Base-by-base conservation (phyloP, 148 eudicot species). In the Amaranthus palmeri region DNA sequence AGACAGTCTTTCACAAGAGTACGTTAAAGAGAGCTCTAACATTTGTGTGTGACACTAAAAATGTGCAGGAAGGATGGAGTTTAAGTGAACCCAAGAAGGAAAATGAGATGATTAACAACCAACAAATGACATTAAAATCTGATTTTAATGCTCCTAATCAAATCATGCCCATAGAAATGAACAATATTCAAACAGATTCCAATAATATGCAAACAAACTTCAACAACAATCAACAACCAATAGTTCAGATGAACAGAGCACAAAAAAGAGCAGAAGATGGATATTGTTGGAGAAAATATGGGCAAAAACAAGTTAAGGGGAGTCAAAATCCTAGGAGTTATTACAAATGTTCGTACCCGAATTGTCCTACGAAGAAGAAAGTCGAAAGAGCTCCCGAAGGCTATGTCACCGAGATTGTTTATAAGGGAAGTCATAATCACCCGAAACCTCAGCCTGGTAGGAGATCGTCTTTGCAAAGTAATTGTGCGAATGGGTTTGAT, bases 271-370 rank as follows among this genome's bases (percentile, higher is more conserved):
- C 91, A 17, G 93, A 89, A 40, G 92, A 88, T 45, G 92, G 92
- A 4, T 86, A 88, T 64, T 86, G 84, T 6, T 90, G 96, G 96
- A 77, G 93, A 43, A 91, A 91, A 72, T 91, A 91, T 41, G 97
- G 97, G 3, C 90, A 91, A 48, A 91, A 91, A 62, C 90, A 87
- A 71, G 93, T 91, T 9, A 91, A 89, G 70, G 91, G 97, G 4
- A 88, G 97, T 65, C 85, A 87, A 65, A 91, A 91, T 73, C 93
- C 97, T 0, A 80, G 93, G 10, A 91, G 97, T 76, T 91, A 91
- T 74, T 91, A 88, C 86, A 91, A 91, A 69, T 91, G 97, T 54
- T 88, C 93, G 4, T 80, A 72, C 68, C 86, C 88, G 0, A 84
- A 66, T 59, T 91, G 97, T 45, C 97, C 93, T 10, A 88, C 97